Percentiles rank a stretch among this genome's conserved stretches.
phyloP scores from a whole-genome alignment of 2,329 filamentous ascomycete species.

The Clonostachys sp. region DNA sequence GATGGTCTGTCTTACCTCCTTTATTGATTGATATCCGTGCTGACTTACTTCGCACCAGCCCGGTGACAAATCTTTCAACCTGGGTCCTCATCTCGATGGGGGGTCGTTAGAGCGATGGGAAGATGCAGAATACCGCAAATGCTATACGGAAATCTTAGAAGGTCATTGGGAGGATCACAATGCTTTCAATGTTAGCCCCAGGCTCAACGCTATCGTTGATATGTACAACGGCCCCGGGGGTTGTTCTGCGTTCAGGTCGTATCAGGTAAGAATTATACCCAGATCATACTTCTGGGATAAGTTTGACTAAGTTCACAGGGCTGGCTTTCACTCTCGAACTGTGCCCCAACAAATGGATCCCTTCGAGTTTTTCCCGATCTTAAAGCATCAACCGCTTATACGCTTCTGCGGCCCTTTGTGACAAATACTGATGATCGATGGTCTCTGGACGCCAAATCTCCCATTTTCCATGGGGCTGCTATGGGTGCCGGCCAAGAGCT shows the following conservation, averaged over 20 bases:
- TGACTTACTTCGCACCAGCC: slow-evolving; percentile 37
- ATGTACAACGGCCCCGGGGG: slow-evolving; percentile 72
- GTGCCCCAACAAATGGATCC: slow-evolving; percentile 67
- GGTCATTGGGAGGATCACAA: slow-evolving; percentile 77
- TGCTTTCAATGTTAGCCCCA: slow-evolving; percentile 65
- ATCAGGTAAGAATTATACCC: slow-evolving; percentile 39
- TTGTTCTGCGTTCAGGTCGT: slow-evolving; percentile 76
- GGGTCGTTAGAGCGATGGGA: slow-evolving; percentile 70
- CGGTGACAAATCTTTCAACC: slow-evolving; percentile 58
- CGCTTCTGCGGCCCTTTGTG: slow-evolving; percentile 76
- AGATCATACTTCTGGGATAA: too few relatives aligned
- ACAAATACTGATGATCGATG: slow-evolving; percentile 31
- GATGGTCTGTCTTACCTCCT: neutral
- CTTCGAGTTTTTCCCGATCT: slow-evolving; percentile 72
- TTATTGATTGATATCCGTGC: neutral
- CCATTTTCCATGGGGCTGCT: slow-evolving; percentile 61
- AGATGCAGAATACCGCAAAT: slow-evolving; percentile 52
- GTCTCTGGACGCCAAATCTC: slow-evolving; percentile 17
- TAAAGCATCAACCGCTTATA: slow-evolving; percentile 67
- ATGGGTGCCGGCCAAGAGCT: slow-evolving; percentile 65
- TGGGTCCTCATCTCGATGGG: slow-evolving; percentile 64
- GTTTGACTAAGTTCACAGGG: slow-evolving; percentile 28
- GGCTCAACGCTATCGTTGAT: slow-evolving; percentile 61
- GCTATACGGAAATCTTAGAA: slow-evolving; percentile 64
- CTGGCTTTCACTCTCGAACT: slow-evolving; percentile 70